Evolutionary conservation across 768 basidiomycete species (phyloP).

Genomic region (Pholiota molesta): DNA sequence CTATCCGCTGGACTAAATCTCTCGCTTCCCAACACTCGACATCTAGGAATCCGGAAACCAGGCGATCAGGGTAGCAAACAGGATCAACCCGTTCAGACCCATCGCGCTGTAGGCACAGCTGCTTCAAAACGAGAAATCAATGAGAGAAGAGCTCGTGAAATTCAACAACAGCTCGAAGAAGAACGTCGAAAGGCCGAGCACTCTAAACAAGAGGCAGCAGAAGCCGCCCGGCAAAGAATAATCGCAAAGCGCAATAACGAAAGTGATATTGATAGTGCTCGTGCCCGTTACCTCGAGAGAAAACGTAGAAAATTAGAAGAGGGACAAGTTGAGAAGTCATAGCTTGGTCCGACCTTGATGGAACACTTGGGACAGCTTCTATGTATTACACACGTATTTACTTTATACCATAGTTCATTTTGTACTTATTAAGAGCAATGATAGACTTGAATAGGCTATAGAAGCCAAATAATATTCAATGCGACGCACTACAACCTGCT

Average conservation of each 20-base stretch:
- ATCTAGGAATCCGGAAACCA: slow-evolving; percentile 50
- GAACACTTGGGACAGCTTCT: background rate
- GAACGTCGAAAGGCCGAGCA: slow-evolving; percentile 62
- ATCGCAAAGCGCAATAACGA: slow-evolving; percentile 79
- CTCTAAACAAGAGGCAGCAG: slow-evolving; percentile 61
- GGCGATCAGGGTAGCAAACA: slow-evolving; percentile 22
- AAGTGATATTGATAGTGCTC: slow-evolving; percentile 71
- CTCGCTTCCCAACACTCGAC: slow-evolving; percentile 78
- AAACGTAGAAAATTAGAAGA: slow-evolving; percentile 78
- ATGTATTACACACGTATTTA: slow-evolving; percentile 10
- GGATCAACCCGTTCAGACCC: slow-evolving; percentile 39
- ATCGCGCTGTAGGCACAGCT: slow-evolving; percentile 84
- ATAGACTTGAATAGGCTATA: background rate
- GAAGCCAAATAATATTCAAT: background rate
- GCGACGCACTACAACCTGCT: background rate
- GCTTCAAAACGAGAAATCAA: slow-evolving; percentile 83
- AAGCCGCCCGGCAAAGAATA: slow-evolving; percentile 65
- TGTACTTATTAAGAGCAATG: background rate
- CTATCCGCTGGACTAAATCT: slow-evolving; percentile 92
- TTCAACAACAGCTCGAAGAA: slow-evolving; percentile 77
- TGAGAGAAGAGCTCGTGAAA: slow-evolving; percentile 77
- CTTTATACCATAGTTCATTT: slow-evolving; percentile 14
- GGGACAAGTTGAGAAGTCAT: slow-evolving; percentile 15
- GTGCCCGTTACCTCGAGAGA: slow-evolving; percentile 73
- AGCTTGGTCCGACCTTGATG: background rate